These are phyloP conservation scores for Ceratocystis colombiana DNA, from an alignment of 2,329 filamentous ascomycete species.

Conservation along the genomic window DNA sequence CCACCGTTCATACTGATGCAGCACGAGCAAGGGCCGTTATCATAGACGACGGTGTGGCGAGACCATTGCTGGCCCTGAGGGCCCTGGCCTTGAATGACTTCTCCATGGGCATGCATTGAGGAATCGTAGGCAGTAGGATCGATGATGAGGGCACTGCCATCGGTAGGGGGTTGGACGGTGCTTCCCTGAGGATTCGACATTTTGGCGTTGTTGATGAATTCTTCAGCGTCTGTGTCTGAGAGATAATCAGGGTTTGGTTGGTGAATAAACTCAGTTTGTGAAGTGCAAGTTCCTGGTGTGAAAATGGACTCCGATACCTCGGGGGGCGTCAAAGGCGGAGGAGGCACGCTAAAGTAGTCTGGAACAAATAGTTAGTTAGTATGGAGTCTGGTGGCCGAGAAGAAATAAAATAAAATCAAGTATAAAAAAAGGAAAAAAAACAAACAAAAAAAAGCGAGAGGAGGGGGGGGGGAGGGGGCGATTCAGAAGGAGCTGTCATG, in stretches of 20 bases:
- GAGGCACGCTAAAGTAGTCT: slow-evolving; percentile 29
- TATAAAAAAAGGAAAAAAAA: not conserved
- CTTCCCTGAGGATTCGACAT: slow-evolving; percentile 21
- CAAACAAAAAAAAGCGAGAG: not conserved
- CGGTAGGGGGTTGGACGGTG: not conserved
- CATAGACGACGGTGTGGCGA: slow-evolving; percentile 50
- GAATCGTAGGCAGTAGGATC: slow-evolving; percentile 29
- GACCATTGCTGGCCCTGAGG: slow-evolving; percentile 44
- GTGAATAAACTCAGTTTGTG: slow-evolving; percentile 37
- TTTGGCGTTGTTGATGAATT: slow-evolving; percentile 24
- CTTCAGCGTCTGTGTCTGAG: slow-evolving; percentile 30
- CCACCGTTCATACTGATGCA: slow-evolving; percentile 42
- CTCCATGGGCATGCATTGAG: slow-evolving; percentile 37
- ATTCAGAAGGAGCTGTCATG: not conserved
- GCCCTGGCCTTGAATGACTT: slow-evolving; percentile 43
- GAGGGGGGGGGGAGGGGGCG: not conserved
- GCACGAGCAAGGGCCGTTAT: slow-evolving; percentile 47
- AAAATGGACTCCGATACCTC: slow-evolving; percentile 37
- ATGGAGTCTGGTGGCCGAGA: not conserved
- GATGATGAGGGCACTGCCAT: not conserved
- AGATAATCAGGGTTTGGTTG: slow-evolving; percentile 44
- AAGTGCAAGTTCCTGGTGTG: slow-evolving; percentile 34
- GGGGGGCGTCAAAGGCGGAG: slow-evolving; percentile 43
- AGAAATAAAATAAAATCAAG: not conserved
- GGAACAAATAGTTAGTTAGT: not conserved